These are phyloP conservation scores for Pseudonectria buxi DNA, from an alignment of 2,329 filamentous ascomycete genomes.

Conservation along the genomic window DNA sequence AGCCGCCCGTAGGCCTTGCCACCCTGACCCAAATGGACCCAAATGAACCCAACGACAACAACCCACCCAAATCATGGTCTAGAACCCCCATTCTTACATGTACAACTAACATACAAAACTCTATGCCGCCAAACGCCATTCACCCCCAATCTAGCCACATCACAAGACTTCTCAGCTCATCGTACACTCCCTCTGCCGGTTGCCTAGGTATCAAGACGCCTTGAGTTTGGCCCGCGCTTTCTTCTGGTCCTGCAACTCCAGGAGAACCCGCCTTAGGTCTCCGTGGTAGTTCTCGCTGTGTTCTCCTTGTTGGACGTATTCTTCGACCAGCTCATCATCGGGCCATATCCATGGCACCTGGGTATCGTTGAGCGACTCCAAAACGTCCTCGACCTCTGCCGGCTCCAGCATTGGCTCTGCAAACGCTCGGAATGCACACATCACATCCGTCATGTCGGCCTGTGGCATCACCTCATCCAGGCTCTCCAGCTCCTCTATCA, in stretches of 20 bases:
- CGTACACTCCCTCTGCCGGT: slow-evolving; percentile 1
- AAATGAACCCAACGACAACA: too few relatives aligned
- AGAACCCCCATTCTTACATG: too few relatives aligned
- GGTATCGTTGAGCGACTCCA: slow-evolving; percentile 18
- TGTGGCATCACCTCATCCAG: slow-evolving; percentile 27
- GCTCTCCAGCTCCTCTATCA: slow-evolving; percentile 30
- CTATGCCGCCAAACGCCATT: too few relatives aligned
- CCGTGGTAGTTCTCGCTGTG: slow-evolving; percentile 18
- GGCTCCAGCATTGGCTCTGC: slow-evolving; percentile 35
- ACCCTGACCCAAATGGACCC: background rate
- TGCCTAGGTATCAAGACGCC: background rate
- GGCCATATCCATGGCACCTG: slow-evolving; percentile 33
- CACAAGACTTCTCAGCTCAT: background rate
- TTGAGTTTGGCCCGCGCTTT: slow-evolving; percentile 4
- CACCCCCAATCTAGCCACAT: too few relatives aligned
- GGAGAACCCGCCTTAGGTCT: slow-evolving; percentile 19
- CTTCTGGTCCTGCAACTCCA: slow-evolving; percentile 11
- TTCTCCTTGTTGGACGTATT: slow-evolving; percentile 24
- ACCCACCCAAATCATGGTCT: too few relatives aligned
- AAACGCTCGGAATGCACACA: slow-evolving; percentile 44
- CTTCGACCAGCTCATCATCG: slow-evolving; percentile 26
- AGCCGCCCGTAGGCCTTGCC: slow-evolving; percentile 2
- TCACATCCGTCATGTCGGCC: slow-evolving; percentile 29
- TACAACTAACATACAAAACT: too few relatives aligned
- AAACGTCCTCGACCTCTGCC: slow-evolving; percentile 25